phyloP scores from a whole-genome alignment of 768 basidiomycete genomes.

The Ramaria sp. region DNA sequence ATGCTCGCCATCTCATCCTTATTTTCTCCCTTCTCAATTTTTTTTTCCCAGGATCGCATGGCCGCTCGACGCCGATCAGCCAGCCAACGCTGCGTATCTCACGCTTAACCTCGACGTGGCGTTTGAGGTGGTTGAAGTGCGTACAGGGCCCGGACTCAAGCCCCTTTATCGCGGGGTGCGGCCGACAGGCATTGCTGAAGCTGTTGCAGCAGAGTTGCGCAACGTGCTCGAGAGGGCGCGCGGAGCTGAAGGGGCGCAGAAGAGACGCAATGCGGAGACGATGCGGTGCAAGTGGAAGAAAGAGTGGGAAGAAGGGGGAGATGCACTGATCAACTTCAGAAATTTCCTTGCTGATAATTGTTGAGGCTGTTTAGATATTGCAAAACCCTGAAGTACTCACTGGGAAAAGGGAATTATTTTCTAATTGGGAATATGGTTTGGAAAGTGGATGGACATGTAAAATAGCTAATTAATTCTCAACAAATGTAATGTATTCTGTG shows the following conservation, averaged over 20 bases:
- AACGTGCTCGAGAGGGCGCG: conserved; percentile 14
- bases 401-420: too few species aligned
- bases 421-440: too few species aligned
- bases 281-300: background rate
- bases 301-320: conserved; percentile 6
- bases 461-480: too few species aligned
- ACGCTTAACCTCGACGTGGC: conserved; percentile 10
- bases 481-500: too few species aligned
- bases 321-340: background rate
- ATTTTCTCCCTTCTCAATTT: background rate
- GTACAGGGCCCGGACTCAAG: conserved; percentile 12
- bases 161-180: conserved; percentile 13
- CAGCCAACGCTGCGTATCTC: conserved; percentile 15
- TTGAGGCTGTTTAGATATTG: too few species aligned
- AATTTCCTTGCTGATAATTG: background rate
- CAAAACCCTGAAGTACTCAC: too few species aligned
- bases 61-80: conserved; percentile 19
- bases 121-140: conserved; percentile 15
- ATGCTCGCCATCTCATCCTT: background rate
- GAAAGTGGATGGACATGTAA: too few species aligned
- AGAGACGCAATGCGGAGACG: conserved; percentile 14
- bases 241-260: conserved; percentile 17
- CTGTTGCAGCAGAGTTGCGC: conserved; percentile 13
- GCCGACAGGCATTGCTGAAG: conserved; percentile 15
- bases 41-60: conserved; percentile 15